Evolutionary conservation across 2,329 filamentous ascomycete species (phyloP), one percentile per base, ranked within the genome.

Genomic region (Claviceps quebecensis): DNA sequence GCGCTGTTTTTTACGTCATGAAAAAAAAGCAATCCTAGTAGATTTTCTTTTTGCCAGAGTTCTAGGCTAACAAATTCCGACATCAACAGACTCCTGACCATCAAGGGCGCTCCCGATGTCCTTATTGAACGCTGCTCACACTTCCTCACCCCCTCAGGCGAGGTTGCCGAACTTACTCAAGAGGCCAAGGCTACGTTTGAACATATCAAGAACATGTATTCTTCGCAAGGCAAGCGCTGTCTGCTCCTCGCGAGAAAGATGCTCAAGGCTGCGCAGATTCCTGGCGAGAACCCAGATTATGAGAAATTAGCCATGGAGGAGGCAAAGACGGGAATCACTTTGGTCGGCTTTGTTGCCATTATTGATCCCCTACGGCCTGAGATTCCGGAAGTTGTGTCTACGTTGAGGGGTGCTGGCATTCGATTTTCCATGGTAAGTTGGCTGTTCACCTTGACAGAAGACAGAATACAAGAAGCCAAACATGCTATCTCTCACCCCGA

Each of bases 71-170:
- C 46, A 40, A 47, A 7, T 19, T 2, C 4, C 36, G 16, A 3
- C n/a, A 6, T 36, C n/a, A 45, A 29, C 22, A 76, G 72, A 1
- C 67, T 84, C 0, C 67, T 89, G 44, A 85, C 82, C n/a, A 85
- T 89, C 61, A 89, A 91, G 63, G 86, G 86, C 1, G 86, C 85
- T 0, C 84, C 86, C 0, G 86, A 90, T 59, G 78, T 89, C 36
- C 71, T 90, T 0, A 75, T 90, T 1, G 69, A 72, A 1, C 72
- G 83, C 49, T 86, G 84, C 60, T 72, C 73, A 1, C 71, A 72
- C 19, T 78, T 80, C 49, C 69, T 83, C 13, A 71, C 71, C 19
- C 67, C 72, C 2, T 73, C 79, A 23, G 83, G 83, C 6, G 70
- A 72, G 2, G 67, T 74, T 1, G 66, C 72, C 50, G 60, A 66